A percentile compares a stretch with the other conserved stretches of the same genome.
phyloP scores from a whole-genome alignment of 2,329 filamentous ascomycete species.

The Neopestalotiopsis rosae region DNA sequence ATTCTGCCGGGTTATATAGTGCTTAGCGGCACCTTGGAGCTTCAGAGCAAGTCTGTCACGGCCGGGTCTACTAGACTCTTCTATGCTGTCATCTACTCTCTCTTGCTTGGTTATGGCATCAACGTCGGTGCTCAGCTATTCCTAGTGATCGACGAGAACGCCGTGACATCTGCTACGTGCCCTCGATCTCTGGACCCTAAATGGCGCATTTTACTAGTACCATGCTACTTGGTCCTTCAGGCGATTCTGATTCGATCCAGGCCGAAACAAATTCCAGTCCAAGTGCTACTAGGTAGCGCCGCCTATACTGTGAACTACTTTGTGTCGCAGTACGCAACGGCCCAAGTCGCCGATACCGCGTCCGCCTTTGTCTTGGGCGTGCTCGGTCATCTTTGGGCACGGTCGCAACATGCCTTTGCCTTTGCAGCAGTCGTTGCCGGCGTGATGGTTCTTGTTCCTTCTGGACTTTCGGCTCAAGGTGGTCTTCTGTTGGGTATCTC shows the following conservation, averaged over 20 bases:
- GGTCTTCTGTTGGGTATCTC: constrained; percentile 18
- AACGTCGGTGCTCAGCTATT: constrained; percentile 52
- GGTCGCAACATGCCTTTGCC: constrained; percentile 21
- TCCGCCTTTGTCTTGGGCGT: constrained; percentile 22
- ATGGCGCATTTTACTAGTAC: constrained; percentile 73
- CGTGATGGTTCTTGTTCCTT: constrained; percentile 22
- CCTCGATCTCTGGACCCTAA: constrained; percentile 35
- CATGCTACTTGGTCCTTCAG: constrained; percentile 71
- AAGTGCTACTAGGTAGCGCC: constrained; percentile 23
- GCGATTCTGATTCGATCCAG: constrained; percentile 22
- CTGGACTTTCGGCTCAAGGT: constrained; percentile 21
- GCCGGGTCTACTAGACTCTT: constrained; percentile 76
- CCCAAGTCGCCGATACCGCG: constrained; percentile 22
- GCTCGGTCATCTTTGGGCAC: constrained; percentile 24
- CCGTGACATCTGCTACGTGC: constrained; percentile 40
- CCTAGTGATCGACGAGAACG: constrained; percentile 48
- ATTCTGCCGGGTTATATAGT: constrained; percentile 71
- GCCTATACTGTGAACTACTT: constrained; percentile 26
- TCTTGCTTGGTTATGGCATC: constrained; percentile 76
- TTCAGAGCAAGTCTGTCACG: constrained; percentile 72
- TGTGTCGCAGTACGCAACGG: constrained; percentile 23
- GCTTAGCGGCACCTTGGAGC: constrained; percentile 57
- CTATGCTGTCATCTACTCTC: constrained; percentile 75
- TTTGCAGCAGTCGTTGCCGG: constrained; percentile 23
- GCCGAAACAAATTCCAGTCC: constrained; percentile 22